Base-by-base conservation (phyloP, 352 stramenopile genomes). In the Phytophthora cactorum region DNA sequence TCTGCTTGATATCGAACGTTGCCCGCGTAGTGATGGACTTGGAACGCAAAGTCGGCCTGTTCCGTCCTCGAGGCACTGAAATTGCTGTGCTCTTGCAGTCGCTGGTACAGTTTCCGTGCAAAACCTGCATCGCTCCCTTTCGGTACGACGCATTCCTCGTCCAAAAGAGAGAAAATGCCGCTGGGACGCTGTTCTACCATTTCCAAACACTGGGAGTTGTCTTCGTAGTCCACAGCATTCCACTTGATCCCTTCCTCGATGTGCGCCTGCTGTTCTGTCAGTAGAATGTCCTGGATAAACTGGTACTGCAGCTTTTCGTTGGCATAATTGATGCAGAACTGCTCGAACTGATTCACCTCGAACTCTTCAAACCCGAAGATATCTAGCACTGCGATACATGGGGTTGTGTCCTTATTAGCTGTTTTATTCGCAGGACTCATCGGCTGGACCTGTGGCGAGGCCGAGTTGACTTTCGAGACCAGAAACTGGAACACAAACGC, bases 331-430 rank as follows among this genome's bases (percentile, higher is more conserved):
- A 93, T 93, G 52, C 84, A 92, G 29, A 93, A 88, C 52, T 94
- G 86, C 44, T 93, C 84, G 43, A 93, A 88, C 52, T 83, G 77
- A 69, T 97, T 97, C 22, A 83, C 57, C 3, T 90, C 74, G 60
- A 97, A 97, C 57, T 89, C 84, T 70, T 97, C 91, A 62, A 97
- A 97, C 4, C 91, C 91, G 44, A 97, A 97, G 36, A 97, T 97
- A 72, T 97, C 91, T 27, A 97, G 65, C 11, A 97, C 78, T 3
- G 89, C 89, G 45, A 97, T 96, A 22, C 78, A 94, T 0, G 73
- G 74, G 15, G 68, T 55, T 14, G 69, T 56, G 25, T 71, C 60
- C 15, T 52, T 74, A 36, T 52, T 65, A 62, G 31, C 38, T 31
- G 52, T 5, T 70, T 62, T 67, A 38, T 25, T 54, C 53, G 39